phyloP scores from a whole-genome alignment of 371 early-diverging fungal species.

The Entomophthora muscae region DNA sequence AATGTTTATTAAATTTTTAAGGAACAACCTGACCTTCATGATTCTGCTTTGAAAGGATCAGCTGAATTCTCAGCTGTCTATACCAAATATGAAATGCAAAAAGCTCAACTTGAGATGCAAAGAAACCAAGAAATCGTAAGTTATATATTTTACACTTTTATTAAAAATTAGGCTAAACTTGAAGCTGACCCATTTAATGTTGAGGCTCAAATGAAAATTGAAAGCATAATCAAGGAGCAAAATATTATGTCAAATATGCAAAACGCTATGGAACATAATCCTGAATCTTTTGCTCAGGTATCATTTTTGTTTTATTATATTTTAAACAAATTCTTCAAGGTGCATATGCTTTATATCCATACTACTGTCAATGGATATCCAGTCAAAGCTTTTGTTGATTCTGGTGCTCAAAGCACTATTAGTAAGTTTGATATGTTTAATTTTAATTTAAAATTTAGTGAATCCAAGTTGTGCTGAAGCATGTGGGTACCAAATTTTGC shows the following conservation, averaged over 20 bases:
- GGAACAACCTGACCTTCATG: background rate
- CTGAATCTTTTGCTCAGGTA: constrained; percentile 79
- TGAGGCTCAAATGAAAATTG: constrained; percentile 80
- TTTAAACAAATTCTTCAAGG: constrained; percentile 17
- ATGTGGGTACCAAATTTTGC: constrained; percentile 31
- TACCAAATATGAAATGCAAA: background rate
- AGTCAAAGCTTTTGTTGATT: constrained; percentile 90
- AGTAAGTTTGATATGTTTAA: constrained; percentile 34
- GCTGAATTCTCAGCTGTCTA: background rate
- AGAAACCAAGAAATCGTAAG: background rate
- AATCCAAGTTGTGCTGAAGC: constrained; percentile 65
- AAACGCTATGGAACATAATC: constrained; percentile 86
- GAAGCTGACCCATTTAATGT: constrained; percentile 74
- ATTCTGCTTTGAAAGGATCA: background rate
- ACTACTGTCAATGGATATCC: constrained; percentile 71
- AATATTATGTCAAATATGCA: constrained; percentile 75
- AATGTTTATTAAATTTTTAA: background rate
- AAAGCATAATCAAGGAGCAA: constrained; percentile 70
- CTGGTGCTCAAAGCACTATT: constrained; percentile 93
- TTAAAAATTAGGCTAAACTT: constrained; percentile 18
- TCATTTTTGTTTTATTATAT: background rate
- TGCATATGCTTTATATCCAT: constrained; percentile 80
- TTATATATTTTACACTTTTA: background rate
- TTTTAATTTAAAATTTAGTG: constrained; percentile 24
- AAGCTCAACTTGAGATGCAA: constrained; percentile 3